Percentiles rank a stretch among this genome's conserved stretches.
These are phyloP conservation scores for Suhomyces emberorum DNA, from an alignment of 805 yeast genomes.

Conservation along the genomic window DNA sequence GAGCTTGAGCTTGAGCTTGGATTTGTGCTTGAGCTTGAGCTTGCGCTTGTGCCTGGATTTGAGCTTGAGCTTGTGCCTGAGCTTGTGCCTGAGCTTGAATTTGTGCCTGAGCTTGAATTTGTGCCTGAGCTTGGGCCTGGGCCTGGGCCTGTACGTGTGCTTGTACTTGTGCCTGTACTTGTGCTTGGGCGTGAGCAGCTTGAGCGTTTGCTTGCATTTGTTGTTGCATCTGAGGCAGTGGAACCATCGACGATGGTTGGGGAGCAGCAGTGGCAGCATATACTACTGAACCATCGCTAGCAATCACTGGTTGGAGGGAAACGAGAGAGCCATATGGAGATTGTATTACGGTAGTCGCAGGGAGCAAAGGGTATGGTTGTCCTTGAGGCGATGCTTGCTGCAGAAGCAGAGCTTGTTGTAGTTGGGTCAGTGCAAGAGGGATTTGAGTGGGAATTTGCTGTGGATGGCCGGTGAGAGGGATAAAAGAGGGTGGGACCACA, in stretches of 20 bases:
- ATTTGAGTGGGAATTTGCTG: slow-evolving; percentile 1
- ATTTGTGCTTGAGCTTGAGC: slow-evolving; percentile 1
- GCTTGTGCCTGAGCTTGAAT: slow-evolving; percentile 4
- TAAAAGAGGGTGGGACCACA: slow-evolving; percentile 1
- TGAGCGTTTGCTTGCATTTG: slow-evolving; percentile 1
- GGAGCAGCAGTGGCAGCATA: slow-evolving; percentile 7
- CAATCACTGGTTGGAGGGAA: slow-evolving; percentile 11
- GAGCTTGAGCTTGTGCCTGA: slow-evolving; percentile 4
- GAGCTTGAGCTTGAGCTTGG: slow-evolving; percentile 4
- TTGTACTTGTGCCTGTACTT: slow-evolving; percentile 2
- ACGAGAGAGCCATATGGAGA: slow-evolving; percentile 9
- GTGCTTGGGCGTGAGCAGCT: slow-evolving; percentile 1
- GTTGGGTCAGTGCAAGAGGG: not conserved
- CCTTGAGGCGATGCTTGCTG: not conserved
- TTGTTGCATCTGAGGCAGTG: not conserved
- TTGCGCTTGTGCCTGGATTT: slow-evolving; percentile 5
- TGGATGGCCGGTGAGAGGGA: slow-evolving; percentile 1
- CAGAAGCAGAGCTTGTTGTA: not conserved
- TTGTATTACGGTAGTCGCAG: slow-evolving; percentile 4
- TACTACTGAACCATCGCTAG: slow-evolving; percentile 11
- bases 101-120: not conserved
- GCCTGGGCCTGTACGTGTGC: slow-evolving; percentile 4
- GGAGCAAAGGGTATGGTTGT: slow-evolving; percentile 1
- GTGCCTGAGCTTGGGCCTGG: slow-evolving; percentile 1
- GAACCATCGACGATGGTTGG: not conserved